Base-by-base conservation (phyloP, 2,329 filamentous ascomycete species). In the Rutstroemia sydowiana region DNA sequence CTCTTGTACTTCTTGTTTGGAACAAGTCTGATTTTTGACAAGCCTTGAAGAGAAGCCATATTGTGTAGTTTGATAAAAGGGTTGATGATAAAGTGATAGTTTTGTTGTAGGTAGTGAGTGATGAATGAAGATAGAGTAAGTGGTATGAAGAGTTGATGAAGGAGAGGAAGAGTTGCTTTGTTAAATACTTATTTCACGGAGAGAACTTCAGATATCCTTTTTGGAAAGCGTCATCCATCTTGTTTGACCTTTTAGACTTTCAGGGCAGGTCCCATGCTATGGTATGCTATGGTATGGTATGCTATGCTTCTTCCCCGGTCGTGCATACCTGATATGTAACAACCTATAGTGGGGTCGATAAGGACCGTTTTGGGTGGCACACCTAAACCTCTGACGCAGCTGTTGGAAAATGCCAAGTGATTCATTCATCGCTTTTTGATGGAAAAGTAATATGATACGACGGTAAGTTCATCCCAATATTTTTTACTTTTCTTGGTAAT, bases 1-100 rank as follows among this genome's bases (percentile, higher is more conserved):
- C 69, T 71, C 59, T 76, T 69, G 66, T 84, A 84, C 60, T 80
- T 78, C 49, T 73, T 69, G 68, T 85, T 85, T 59, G 73, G 73
- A 28, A 78, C 68, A 49, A 78, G 69, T 39, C 67, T 69, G 61
- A 83, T 65, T 63, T 73, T 79, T 55, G 59, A 59, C 32, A 65
- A 54, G 39, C 56, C 61, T 56, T 65, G 55, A 41, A 64, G 56
- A 51, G 61, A 23, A 61, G 64, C 48, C 62, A 66, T 65, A 46
- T 14, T 63, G 56, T 41, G 42, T 37, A 46, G 6, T 23, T 21
- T 30, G 32, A 21, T 45, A 9, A 37, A 40, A 13, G 16, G 14
- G n/a, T n/a, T 21, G 16, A 21, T 51, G 10, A 11, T 9, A 16
- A 23, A 10, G 11, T 30, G 16, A 46, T 34, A 18, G n/a, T 23